These are phyloP conservation scores for Trametes gibbosa DNA, from an alignment of 768 basidiomycete genomes.

Conservation along the genomic window DNA sequence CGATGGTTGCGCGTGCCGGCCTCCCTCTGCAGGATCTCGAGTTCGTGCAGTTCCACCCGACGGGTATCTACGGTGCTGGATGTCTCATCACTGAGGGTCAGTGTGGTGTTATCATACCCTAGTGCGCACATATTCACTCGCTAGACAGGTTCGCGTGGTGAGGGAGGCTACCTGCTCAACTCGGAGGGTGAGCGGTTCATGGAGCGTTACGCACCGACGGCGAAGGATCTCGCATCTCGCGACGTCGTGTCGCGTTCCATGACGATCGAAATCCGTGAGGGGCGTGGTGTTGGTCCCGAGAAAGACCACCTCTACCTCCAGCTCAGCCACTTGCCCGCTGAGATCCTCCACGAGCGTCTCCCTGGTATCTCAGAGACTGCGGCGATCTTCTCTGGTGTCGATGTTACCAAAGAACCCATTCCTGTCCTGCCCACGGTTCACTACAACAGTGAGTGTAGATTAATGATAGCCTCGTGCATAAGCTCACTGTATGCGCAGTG, in stretches of 20 bases:
- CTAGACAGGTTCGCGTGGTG: conserved; percentile 86
- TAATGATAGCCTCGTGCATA: background rate
- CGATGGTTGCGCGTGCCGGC: conserved; percentile 96
- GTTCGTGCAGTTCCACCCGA: conserved; percentile 99
- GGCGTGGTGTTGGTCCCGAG: conserved; percentile 97
- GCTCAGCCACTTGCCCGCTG: conserved; percentile 94
- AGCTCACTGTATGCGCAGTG: conserved; percentile 51
- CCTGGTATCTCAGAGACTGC: conserved; percentile 99
- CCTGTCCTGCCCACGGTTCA: conserved; percentile 98
- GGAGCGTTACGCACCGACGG: conserved; percentile 99
- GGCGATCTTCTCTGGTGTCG: conserved; percentile 97
- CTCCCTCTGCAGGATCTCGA: conserved; percentile 95
- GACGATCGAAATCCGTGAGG: conserved; percentile 98
- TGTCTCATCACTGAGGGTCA: conserved; percentile 97
- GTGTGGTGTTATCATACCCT: conserved; percentile 8
- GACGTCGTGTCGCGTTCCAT: conserved; percentile 99
- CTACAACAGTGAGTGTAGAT: conserved; percentile 81
- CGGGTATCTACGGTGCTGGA: conserved; percentile 98
- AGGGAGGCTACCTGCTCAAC: conserved; percentile 98
- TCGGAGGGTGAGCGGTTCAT: conserved; percentile 99
- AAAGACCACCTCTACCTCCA: conserved; percentile 98
- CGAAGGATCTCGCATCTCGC: conserved; percentile 98
- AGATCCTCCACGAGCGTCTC: conserved; percentile 92
- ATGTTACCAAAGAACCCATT: conserved; percentile 99
- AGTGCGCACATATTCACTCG: background rate